Conservation (phyloP, 768 basidiomycete species). For the Leccinum boreale region DNA sequence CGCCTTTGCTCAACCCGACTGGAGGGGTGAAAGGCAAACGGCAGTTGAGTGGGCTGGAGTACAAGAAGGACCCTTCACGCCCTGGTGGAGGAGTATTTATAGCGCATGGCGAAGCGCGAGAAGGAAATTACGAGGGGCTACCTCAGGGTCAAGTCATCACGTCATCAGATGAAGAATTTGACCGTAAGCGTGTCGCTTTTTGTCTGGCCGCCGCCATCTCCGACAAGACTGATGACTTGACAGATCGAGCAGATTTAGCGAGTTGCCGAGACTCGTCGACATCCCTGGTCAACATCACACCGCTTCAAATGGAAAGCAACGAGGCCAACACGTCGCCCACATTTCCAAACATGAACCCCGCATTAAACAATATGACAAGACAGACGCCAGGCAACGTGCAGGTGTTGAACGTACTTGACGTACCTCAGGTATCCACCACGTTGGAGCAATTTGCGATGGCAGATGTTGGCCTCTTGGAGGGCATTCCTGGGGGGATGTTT, state of each 20-base stretch:
- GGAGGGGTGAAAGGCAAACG: conserved; percentile 61
- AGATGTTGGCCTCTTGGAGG: conserved; percentile 69
- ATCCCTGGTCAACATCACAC: conserved; percentile 57
- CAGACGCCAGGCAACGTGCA: conserved; percentile 54
- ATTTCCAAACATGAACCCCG: conserved; percentile 69
- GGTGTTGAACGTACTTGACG: conserved; percentile 74
- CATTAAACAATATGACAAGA: conserved; percentile 51
- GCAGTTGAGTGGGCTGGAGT: conserved; percentile 55
- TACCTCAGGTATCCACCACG: conserved; percentile 48
- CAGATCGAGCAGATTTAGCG: conserved; percentile 15
- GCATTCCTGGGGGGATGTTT: conserved; percentile 81
- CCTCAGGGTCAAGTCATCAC: conserved; percentile 55
- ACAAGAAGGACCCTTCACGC: conserved; percentile 73
- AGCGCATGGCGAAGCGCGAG: conserved; percentile 48
- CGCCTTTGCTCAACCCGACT: conserved; percentile 74
- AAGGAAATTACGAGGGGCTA: conserved; percentile 50
- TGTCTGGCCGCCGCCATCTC: conserved; percentile 1
- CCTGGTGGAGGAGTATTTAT: conserved; percentile 89
- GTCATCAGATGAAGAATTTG: conserved; percentile 43
- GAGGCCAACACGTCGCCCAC: conserved; percentile 21
- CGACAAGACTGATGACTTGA: not conserved
- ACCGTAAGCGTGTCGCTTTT: conserved; percentile 43
- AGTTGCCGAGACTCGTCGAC: conserved; percentile 20
- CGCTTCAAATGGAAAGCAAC: conserved; percentile 38
- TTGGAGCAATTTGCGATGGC: conserved; percentile 65